Base-by-base conservation (phyloP, 257 asterid genomes). In the Voacanga thouarsii region DNA sequence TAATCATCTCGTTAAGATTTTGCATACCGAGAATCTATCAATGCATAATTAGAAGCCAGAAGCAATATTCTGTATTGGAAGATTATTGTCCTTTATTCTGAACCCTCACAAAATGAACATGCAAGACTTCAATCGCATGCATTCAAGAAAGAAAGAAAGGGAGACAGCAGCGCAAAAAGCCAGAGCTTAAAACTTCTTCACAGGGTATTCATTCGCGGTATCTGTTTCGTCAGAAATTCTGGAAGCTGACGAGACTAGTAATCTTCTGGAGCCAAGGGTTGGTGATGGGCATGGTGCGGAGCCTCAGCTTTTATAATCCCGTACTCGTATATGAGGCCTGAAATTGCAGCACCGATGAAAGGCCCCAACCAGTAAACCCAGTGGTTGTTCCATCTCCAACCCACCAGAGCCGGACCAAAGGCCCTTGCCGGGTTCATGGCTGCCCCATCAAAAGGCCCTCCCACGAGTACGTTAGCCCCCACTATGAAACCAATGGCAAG, bases 351-450 rank as follows among this genome's bases (percentile, higher is more conserved):
- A 21, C 99, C 99, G 0, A 93, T 63, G 11, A 93, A 96, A 0
- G 98, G 99, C 0, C 99, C 99, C 49, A 96, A n/a, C 99, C 99
- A 93, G 70, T 90, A 96, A 83, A 96, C 82, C 99, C 99, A 93
- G 44, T 96, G 98, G 85, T 90, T 28, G 59, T 71, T 83, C 99
- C 99, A 96, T 77, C 98, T 88, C 98, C 99, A 96, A 0, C 99
- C 99, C 45, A 93, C 96, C 21, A 96, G 61, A 0, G 99, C 97
- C 0, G 98, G 99, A 9, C 98, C 99, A 18, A 96, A 96, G 0
- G 99, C 98, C 71, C 97, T 80, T 0, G 99, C 99, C 0, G 97
- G 99, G 82, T 96, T 96, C 98, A 93, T 93, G 0, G 98, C 72
- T 3, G 96, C 98, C 2, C 98, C 99, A 1, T 86, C 91, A 24